phyloP scores from a whole-genome alignment of 2,329 filamentous ascomycete species.

The Alternaria ventricosa region DNA sequence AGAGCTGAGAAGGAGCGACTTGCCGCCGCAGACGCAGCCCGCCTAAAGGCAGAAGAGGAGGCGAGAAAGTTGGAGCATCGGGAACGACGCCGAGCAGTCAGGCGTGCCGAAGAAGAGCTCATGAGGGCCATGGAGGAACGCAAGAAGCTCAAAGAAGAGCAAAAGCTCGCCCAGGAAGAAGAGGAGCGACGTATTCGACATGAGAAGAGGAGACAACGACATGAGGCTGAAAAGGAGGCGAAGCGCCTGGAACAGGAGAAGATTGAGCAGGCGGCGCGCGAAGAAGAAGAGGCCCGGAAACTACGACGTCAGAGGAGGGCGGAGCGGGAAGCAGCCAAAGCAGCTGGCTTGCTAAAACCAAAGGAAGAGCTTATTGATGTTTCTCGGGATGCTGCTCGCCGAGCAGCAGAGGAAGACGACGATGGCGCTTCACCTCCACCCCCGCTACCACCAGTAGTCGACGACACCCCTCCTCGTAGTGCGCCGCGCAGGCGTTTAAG shows the following conservation, averaged over 20 bases:
- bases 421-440: slow-evolving; percentile 9
- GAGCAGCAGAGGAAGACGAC: slow-evolving; percentile 23
- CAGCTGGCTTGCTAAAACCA: slow-evolving; percentile 11
- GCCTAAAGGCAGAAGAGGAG: slow-evolving; percentile 32
- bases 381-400: slow-evolving; percentile 36
- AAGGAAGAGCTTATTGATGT: slow-evolving; percentile 20
- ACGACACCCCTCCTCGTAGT: slow-evolving; percentile 28
- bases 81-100: slow-evolving; percentile 36
- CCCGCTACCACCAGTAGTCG: slow-evolving; percentile 23
- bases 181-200: slow-evolving; percentile 39
- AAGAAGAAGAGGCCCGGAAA: slow-evolving; percentile 34
- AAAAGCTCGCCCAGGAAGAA: slow-evolving; percentile 29
- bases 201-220: slow-evolving; percentile 29
- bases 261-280: slow-evolving; percentile 20
- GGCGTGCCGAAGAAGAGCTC: slow-evolving; percentile 31
- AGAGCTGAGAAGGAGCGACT: slow-evolving; percentile 36
- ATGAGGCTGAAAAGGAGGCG: slow-evolving; percentile 38
- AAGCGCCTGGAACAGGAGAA: slow-evolving; percentile 20
- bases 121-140: slow-evolving; percentile 29
- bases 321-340: slow-evolving; percentile 36
- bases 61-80: slow-evolving; percentile 30
- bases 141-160: slow-evolving; percentile 26
- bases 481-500: slow-evolving; percentile 33
- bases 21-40: slow-evolving; percentile 35
- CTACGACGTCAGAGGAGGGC: slow-evolving; percentile 34